Conservation (phyloP, 345 rosid species). For the Euphorbia lathyris region DNA sequence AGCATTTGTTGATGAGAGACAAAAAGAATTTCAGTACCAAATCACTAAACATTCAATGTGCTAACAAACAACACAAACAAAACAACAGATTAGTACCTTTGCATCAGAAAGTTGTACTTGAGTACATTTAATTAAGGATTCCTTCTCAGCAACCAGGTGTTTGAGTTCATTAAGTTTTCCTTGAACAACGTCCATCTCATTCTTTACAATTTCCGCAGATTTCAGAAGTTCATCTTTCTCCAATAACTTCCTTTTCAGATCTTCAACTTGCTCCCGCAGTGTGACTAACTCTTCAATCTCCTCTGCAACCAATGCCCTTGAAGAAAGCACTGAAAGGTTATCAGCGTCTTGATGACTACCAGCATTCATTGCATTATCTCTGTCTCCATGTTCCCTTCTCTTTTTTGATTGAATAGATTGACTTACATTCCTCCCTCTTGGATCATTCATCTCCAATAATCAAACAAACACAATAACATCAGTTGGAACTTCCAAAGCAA, state of each 20-base stretch:
- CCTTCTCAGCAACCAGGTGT: constrained; percentile 59
- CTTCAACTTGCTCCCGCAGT: constrained; percentile 71
- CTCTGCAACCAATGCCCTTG: constrained; percentile 48
- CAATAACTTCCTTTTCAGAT: constrained; percentile 56
- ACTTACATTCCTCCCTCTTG: constrained; percentile 59
- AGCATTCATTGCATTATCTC: constrained; percentile 37
- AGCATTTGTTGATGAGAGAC: not conserved
- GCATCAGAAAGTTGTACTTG: constrained; percentile 81
- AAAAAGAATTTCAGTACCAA: not conserved
- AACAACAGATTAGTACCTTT: constrained; percentile 45
- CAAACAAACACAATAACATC: constrained; percentile 9
- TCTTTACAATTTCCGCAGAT: constrained; percentile 52
- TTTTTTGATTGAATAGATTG: constrained; percentile 60
- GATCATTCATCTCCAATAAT: constrained; percentile 40
- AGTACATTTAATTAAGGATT: constrained; percentile 57
- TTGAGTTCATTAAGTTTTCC: constrained; percentile 56
- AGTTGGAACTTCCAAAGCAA: constrained; percentile 8
- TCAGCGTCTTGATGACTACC: constrained; percentile 48
- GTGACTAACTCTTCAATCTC: constrained; percentile 55
- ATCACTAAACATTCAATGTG: not conserved
- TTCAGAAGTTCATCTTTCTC: constrained; percentile 89
- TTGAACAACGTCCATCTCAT: constrained; percentile 46
- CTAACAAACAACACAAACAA: constrained; percentile 11
- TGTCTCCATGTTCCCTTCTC: constrained; percentile 56
- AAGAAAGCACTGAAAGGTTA: constrained; percentile 38